Base-by-base conservation (phyloP, 2,329 filamentous ascomycete species). In the Verticillium isaacii region DNA sequence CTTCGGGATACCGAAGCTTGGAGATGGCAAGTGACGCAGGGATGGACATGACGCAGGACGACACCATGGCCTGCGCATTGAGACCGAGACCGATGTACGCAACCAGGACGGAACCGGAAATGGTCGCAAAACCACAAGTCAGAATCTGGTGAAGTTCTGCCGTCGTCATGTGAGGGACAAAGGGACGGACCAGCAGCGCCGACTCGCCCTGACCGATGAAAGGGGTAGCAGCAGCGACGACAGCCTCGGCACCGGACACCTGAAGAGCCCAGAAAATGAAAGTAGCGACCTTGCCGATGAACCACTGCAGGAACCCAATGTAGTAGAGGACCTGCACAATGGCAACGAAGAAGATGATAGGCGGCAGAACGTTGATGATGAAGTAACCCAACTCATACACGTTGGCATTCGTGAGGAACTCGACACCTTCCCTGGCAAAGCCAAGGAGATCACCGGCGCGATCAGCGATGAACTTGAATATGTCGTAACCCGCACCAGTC, bases 181-280 rank as follows among this genome's bases (percentile, higher is more conserved):
- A 97, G 0, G 92, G 92, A 60, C 88, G 88, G 75, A 97, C 92
- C 70, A 97, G 80, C 90, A 97, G 96, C 63, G 92, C 92, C 29
- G 91, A 95, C 81, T 97, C 93, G 71, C 93, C 93, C 79, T 96
- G 93, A 9, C 93, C 93, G 70, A 97, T 95, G 77, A 97, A 97
- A 9, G 93, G 93, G 1, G 93, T 96, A 11, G 93, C 93, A 37
- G 93, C 91, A 37, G 93, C 93, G 62, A 97, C 93, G 58, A 97
- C 90, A n/a, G 93, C 92, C 76, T 97, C 93, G 56, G 92, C 92
- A 64, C 93, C 93, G 5, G 92, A 96, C 6, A 97, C 92, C 59
- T 86, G 85, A 76, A 97, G 89, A 55, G 82, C 84, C 90, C 92
- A 96, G 85, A 94, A 96, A 83, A 97, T 96, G 77, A 97, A 93